These are phyloP conservation scores for Simplicillium sp. DNA, from an alignment of 2,329 filamentous ascomycete species.

Conservation along the genomic window DNA sequence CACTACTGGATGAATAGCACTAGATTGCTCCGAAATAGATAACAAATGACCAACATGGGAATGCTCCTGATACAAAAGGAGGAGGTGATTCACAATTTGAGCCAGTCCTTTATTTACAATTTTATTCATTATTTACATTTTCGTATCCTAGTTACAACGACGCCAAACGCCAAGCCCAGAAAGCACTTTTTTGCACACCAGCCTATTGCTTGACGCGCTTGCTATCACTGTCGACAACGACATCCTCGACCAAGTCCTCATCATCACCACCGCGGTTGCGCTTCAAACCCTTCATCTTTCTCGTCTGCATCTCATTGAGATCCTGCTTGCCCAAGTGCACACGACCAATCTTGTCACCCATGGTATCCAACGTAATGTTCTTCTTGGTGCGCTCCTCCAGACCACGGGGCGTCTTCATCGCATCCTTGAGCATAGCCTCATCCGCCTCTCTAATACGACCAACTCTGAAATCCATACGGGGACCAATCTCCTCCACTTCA, in stretches of 20 bases:
- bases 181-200: neutral
- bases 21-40: no score
- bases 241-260: conserved; percentile 32
- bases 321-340: conserved; percentile 90
- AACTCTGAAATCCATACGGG: conserved; percentile 82
- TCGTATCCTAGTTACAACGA: no score
- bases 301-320: conserved; percentile 75
- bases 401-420: conserved; percentile 75
- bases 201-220: conserved; percentile 25
- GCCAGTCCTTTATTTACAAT: no score
- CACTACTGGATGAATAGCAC: no score
- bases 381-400: conserved; percentile 79
- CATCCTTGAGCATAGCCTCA: conserved; percentile 73
- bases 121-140: no score
- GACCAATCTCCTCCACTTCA: conserved; percentile 91
- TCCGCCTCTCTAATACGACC: conserved; percentile 76
- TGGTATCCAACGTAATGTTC: conserved; percentile 83
- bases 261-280: conserved; percentile 56
- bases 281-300: conserved; percentile 99
- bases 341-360: conserved; percentile 93
- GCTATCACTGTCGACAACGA: conserved; percentile 22
- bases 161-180: no score
- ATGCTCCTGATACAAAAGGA: no score
- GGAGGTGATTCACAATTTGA: no score
- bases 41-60: no score